These are phyloP conservation scores for Arthrobotrys musiformis DNA, from an alignment of 2,329 filamentous ascomycete species.

Conservation along the genomic window DNA sequence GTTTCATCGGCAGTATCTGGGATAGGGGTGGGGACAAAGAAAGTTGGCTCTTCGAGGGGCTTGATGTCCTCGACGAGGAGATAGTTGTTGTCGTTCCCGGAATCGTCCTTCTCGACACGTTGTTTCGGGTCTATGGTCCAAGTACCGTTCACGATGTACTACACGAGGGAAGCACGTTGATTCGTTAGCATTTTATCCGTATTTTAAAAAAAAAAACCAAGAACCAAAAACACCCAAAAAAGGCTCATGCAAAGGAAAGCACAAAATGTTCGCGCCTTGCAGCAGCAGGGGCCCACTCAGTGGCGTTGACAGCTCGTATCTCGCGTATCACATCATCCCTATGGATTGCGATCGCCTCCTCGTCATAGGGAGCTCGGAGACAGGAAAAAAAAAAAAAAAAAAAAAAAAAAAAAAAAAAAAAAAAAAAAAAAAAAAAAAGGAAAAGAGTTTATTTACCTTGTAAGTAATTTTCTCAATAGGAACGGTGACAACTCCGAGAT, in stretches of 20 bases:
- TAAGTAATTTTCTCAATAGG: constrained; percentile 78
- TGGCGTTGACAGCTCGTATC: constrained; percentile 29
- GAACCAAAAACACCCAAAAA: neutral
- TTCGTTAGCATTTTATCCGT: constrained; percentile 22
- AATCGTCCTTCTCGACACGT: constrained; percentile 82
- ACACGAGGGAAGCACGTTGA: constrained; percentile 56
- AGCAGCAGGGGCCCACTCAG: neutral
- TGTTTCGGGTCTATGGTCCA: constrained; percentile 87
- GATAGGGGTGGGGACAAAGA: constrained; percentile 64
- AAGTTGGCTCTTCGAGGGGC: constrained; percentile 61
- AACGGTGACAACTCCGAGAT: constrained; percentile 80
- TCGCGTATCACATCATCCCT: constrained; percentile 24
- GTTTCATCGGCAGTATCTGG: constrained; percentile 35
- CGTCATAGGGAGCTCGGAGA: no score
- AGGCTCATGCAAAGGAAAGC: neutral
- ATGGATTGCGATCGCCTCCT: neutral
- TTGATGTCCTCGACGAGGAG: constrained; percentile 77
- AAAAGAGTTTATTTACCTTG: constrained; percentile 75
- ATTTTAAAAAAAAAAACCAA: neutral
- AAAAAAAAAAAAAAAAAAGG: neutral
- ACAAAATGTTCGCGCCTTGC: neutral
- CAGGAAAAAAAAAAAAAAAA: no score
- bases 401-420: neutral
- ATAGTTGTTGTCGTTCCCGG: constrained; percentile 93
- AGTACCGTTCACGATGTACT: constrained; percentile 95